These are phyloP conservation scores for Trypanosoma brucei DNA, from an alignment of 208 protist genomes.

Conservation along the genomic window DNA sequence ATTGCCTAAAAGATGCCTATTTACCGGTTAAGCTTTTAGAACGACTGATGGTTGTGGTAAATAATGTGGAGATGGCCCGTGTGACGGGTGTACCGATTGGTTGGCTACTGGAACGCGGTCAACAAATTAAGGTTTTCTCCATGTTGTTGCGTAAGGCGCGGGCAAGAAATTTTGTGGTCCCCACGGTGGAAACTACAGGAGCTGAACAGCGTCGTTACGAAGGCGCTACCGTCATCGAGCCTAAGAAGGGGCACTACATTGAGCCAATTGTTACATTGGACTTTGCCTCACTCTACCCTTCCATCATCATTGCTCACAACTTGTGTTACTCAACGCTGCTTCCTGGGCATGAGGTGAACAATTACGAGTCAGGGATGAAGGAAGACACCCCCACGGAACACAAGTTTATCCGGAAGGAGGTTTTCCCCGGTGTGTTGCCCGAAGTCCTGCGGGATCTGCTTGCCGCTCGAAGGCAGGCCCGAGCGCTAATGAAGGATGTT, in stretches of 20 bases:
- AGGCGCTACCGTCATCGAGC: slow-evolving; percentile 99
- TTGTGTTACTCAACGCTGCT: slow-evolving; percentile 98
- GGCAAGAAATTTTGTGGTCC: slow-evolving; percentile 78
- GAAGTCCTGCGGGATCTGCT: slow-evolving; percentile 85
- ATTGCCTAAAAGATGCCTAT: slow-evolving; percentile 98
- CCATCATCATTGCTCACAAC: slow-evolving; percentile 99
- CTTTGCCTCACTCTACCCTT: slow-evolving; percentile 99
- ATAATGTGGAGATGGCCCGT: slow-evolving; percentile 99
- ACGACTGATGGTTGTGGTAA: slow-evolving; percentile 98
- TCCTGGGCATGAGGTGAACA: slow-evolving; percentile 67
- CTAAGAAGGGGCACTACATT: slow-evolving; percentile 96
- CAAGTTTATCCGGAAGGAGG: slow-evolving; percentile 72
- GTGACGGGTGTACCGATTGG: slow-evolving; percentile 98
- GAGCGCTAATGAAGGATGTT: slow-evolving; percentile 79
- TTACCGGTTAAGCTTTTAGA: slow-evolving; percentile 96
- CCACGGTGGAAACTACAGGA: slow-evolving; percentile 65
- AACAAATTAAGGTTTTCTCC: slow-evolving; percentile 98
- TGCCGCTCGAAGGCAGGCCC: slow-evolving; percentile 68
- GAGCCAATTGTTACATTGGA: slow-evolving; percentile 98
- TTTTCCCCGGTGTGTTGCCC: slow-evolving; percentile 78
- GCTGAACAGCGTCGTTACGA: slow-evolving; percentile 86
- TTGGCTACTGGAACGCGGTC: slow-evolving; percentile 96
- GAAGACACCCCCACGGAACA: slow-evolving; percentile 67
- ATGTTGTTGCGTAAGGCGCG: slow-evolving; percentile 88
- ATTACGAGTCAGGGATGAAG: slow-evolving; percentile 75